Evolutionary conservation across 2,329 filamentous ascomycete species (phyloP).

Genomic region (Penicillium sp.): DNA sequence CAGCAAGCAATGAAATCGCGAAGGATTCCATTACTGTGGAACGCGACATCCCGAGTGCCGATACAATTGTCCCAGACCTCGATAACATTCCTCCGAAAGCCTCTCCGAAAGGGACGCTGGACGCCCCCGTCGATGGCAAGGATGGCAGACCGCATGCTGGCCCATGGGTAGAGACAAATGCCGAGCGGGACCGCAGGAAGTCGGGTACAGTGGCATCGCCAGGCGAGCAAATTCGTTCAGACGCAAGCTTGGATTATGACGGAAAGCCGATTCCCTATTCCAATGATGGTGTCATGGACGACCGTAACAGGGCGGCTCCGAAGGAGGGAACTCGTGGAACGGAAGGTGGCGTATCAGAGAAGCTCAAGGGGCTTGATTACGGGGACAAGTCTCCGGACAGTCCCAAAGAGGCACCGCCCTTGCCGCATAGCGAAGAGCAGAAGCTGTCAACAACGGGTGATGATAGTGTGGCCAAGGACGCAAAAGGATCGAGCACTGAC

Average conservation of each 20-base stretch:
- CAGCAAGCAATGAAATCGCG: constrained; percentile 20
- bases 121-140: constrained; percentile 87
- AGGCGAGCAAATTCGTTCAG: constrained; percentile 31
- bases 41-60: constrained; percentile 18
- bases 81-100: constrained; percentile 27
- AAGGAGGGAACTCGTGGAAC: constrained; percentile 88
- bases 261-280: constrained; percentile 55
- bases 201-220: constrained; percentile 42
- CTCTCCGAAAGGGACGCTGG: constrained; percentile 65
- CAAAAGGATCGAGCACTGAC: constrained; percentile 46
- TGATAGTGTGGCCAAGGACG: constrained; percentile 40
- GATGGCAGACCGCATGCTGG: constrained; percentile 94
- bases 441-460: constrained; percentile 57
- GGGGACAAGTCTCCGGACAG: constrained; percentile 76
- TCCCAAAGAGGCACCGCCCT: constrained; percentile 82
- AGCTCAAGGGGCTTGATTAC: constrained; percentile 76
- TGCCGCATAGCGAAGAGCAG: constrained; percentile 80
- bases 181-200: constrained; percentile 53
- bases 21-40: constrained; percentile 20
- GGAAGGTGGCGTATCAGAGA: constrained; percentile 86
- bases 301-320: constrained; percentile 74
- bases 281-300: constrained; percentile 89
- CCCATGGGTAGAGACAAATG: constrained; percentile 64
- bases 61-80: constrained; percentile 26
- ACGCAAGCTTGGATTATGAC: constrained; percentile 45